Percentiles rank a stretch among this genome's conserved stretches.
Conservation (phyloP, 2,329 filamentous ascomycete genomes). For the Fusarium brevicatenulatum region DNA sequence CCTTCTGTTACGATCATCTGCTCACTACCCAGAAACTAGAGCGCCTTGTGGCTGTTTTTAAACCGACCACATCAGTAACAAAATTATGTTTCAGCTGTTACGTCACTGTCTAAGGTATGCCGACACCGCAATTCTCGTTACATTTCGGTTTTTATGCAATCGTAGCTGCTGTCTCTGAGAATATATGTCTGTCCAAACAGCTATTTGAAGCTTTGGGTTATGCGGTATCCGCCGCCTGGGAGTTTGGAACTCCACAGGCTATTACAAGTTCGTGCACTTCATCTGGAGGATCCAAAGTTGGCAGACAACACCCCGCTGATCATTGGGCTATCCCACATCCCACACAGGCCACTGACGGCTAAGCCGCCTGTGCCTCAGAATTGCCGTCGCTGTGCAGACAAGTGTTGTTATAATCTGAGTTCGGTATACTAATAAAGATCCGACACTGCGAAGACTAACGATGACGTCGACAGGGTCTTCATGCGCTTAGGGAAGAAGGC, state of each 20-base stretch:
- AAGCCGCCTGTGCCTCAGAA: slow-evolving; percentile 39
- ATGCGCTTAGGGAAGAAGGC: slow-evolving; percentile 4
- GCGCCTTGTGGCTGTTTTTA: neutral
- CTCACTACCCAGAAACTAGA: neutral
- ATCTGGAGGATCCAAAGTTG: slow-evolving; percentile 11
- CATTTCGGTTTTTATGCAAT: neutral
- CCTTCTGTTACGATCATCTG: neutral
- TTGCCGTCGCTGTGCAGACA: slow-evolving; percentile 14
- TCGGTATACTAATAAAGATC: slow-evolving; percentile 18
- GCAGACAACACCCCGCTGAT: slow-evolving; percentile 32
- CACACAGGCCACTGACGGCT: slow-evolving; percentile 36
- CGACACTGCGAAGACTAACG: slow-evolving; percentile 2
- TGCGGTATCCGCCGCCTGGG: neutral
- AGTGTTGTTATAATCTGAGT: slow-evolving; percentile 9
- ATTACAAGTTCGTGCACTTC: slow-evolving; percentile 1
- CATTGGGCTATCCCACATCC: slow-evolving; percentile 25
- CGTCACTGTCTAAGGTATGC: neutral
- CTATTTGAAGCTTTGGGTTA: neutral
- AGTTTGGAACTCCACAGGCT: neutral
- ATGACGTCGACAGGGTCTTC: slow-evolving; percentile 22
- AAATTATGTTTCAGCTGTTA: neutral
- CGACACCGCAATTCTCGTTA: neutral
- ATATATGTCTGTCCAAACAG: neutral
- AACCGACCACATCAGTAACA: neutral
- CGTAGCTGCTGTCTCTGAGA: neutral